phyloP scores from a whole-genome alignment of 768 basidiomycete species.

The Mycena maculata region DNA sequence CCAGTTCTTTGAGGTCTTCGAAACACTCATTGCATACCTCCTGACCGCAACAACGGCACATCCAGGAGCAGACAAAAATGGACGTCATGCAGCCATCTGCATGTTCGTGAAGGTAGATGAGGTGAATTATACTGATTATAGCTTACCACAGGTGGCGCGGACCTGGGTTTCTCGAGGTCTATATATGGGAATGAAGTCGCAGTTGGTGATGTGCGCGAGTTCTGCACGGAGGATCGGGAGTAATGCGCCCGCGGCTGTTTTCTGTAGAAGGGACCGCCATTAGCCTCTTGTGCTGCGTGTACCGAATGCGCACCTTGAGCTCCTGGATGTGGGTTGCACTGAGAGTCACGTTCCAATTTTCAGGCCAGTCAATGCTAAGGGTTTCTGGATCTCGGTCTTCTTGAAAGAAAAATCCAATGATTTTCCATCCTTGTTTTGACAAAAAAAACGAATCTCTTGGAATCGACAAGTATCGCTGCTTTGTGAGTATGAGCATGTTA shows the following conservation, averaged over 20 bases:
- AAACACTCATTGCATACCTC: slow-evolving; percentile 92
- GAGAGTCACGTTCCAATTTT: slow-evolving; percentile 73
- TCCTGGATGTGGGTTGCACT: slow-evolving; percentile 61
- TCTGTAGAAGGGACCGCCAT: slow-evolving; percentile 55
- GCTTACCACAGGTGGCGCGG: slow-evolving; percentile 86
- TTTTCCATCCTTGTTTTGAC: slow-evolving; percentile 67
- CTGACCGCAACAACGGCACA: slow-evolving; percentile 91
- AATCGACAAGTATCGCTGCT: slow-evolving; percentile 90
- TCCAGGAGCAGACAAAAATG: slow-evolving; percentile 89
- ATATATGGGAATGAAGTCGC: slow-evolving; percentile 76
- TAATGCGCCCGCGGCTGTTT: slow-evolving; percentile 74
- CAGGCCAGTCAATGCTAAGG: slow-evolving; percentile 75
- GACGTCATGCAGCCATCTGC: slow-evolving; percentile 95
- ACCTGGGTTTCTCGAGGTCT: slow-evolving; percentile 85
- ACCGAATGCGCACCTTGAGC: slow-evolving; percentile 64
- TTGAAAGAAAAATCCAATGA: slow-evolving; percentile 78
- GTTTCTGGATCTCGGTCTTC: slow-evolving; percentile 68
- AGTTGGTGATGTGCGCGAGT: slow-evolving; percentile 64
- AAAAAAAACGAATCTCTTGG: slow-evolving; percentile 84
- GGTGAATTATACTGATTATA: no score
- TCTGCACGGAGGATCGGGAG: slow-evolving; percentile 76
- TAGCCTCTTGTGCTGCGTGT: no score
- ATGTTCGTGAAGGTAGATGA: no score
- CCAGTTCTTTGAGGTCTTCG: slow-evolving; percentile 73
- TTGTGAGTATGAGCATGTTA: no score